phyloP scores from a whole-genome alignment of 352 stramenopile genomes.

The Phytopythium litorale region DNA sequence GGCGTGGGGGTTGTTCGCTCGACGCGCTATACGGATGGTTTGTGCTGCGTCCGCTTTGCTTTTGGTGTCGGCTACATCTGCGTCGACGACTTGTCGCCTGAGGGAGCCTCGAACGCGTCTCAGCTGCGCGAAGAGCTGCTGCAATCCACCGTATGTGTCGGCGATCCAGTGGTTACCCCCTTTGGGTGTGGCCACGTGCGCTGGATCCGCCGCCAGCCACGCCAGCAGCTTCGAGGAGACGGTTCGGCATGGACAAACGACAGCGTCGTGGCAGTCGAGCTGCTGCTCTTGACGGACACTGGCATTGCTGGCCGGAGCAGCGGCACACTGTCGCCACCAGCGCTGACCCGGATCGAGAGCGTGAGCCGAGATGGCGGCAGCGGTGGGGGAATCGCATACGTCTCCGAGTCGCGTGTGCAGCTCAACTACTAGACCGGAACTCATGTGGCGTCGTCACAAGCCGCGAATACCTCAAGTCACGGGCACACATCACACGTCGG shows the following conservation, averaged over 20 bases:
- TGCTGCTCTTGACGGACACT: conserved; percentile 4
- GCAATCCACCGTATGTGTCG: conserved; percentile 24
- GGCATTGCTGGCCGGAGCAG: neutral
- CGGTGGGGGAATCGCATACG: conserved; percentile 4
- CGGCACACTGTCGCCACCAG: neutral
- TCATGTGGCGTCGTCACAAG: neutral
- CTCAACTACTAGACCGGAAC: conserved; percentile 5
- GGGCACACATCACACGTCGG: neutral
- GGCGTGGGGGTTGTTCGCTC: conserved; percentile 62
- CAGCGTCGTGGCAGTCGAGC: conserved; percentile 3
- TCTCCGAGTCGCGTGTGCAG: conserved; percentile 3
- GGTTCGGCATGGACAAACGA: neutral
- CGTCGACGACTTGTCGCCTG: conserved; percentile 39
- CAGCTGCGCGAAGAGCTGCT: conserved; percentile 20
- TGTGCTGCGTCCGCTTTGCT: conserved; percentile 56
- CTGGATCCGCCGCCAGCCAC: conserved; percentile 14
- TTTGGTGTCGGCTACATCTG: conserved; percentile 63
- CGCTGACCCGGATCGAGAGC: neutral
- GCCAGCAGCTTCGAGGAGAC: neutral
- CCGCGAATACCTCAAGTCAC: neutral
- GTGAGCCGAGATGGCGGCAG: neutral
- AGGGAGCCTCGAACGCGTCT: conserved; percentile 34
- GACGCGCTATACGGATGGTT: conserved; percentile 51
- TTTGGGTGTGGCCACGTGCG: conserved; percentile 56
- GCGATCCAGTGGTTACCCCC: conserved; percentile 65